Conservation (phyloP, 441 rosid species). For the Populus tomentosa region DNA sequence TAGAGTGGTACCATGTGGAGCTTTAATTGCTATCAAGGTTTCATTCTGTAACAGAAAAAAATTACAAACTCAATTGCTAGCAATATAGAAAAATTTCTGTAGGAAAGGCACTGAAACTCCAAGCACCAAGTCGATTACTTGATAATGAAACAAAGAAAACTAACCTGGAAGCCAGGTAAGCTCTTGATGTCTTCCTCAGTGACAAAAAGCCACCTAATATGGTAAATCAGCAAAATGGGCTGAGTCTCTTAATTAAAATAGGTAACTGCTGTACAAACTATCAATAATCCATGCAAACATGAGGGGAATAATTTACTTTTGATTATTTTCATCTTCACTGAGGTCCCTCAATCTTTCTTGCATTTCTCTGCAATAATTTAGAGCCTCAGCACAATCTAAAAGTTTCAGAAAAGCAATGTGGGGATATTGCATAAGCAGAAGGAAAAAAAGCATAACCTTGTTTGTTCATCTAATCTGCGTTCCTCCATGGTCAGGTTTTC, state of each 20-base stretch:
- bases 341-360: conserved; percentile 82
- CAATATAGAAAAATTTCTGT: neutral
- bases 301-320: conserved; percentile 43
- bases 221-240: conserved; percentile 24
- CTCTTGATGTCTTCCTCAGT: conserved; percentile 94
- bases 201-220: conserved; percentile 83
- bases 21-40: conserved; percentile 46
- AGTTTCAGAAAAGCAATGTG: conserved; percentile 3
- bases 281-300: neutral
- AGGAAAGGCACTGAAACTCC: conserved; percentile 4
- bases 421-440: conserved; percentile 16
- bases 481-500: conserved; percentile 69
- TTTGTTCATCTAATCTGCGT: conserved; percentile 64
- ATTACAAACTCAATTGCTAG: conserved; percentile 8
- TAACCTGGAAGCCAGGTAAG: conserved; percentile 91
- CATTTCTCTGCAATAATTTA: conserved; percentile 61
- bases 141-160: conserved; percentile 9
- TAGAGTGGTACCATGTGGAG: conserved; percentile 72
- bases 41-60: conserved; percentile 57
- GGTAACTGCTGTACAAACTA: neutral
- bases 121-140: conserved; percentile 9
- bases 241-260: conserved; percentile 3
- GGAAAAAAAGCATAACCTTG: conserved; percentile 45
- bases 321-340: conserved; percentile 86
- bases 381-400: conserved; percentile 27